Evolutionary conservation across 176 grass and related monocot species (phyloP).

Genomic region (Panicum miliaceum): DNA sequence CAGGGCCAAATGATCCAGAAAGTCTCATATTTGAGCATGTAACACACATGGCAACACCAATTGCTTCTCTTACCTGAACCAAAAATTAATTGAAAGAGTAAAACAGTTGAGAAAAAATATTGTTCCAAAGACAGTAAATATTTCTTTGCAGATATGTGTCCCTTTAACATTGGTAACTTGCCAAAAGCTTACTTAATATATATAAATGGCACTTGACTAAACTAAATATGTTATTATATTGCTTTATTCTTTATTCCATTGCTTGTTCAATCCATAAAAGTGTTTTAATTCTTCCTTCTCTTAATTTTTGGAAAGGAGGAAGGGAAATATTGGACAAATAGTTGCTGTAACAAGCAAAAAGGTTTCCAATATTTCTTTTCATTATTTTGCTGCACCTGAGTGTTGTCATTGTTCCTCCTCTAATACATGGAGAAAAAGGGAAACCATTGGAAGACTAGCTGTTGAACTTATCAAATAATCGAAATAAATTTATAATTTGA

Average conservation of each 20-base stretch:
- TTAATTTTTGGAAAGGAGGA: not conserved
- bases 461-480: not conserved
- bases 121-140: slow-evolving; percentile 9
- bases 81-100: not conserved
- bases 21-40: slow-evolving; percentile 86
- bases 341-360: not conserved
- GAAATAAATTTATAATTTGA: slow-evolving; percentile 4
- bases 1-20: slow-evolving; percentile 43
- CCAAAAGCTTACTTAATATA: not conserved
- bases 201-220: not conserved
- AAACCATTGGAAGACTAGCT: not conserved
- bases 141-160: not conserved
- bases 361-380: not conserved
- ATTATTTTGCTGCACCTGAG: not conserved
- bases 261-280: not conserved
- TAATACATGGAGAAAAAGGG: not conserved
- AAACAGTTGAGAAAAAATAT: slow-evolving; percentile 7
- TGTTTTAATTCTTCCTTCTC: not conserved
- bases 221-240: not conserved
- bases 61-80: slow-evolving; percentile 90
- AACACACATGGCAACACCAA: slow-evolving; percentile 81
- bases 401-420: not conserved
- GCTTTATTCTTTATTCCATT: not conserved
- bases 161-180: slow-evolving; percentile 3
- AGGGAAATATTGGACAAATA: not conserved